These are phyloP conservation scores for Leccinum ochraceum DNA, from an alignment of 768 basidiomycete species.

Conservation along the genomic window DNA sequence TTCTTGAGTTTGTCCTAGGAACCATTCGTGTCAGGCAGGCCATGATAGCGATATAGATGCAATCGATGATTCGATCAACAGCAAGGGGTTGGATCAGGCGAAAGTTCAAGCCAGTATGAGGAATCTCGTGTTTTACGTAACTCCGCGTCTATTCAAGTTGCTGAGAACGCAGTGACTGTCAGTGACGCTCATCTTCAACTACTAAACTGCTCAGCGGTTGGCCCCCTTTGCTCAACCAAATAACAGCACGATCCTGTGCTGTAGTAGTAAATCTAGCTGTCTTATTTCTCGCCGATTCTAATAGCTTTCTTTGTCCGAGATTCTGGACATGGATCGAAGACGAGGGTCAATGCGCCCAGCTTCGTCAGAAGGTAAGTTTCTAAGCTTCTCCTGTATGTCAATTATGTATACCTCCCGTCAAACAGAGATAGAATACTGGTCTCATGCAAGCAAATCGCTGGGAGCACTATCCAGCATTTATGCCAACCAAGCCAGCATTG, in stretches of 20 bases:
- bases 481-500: constrained; percentile 47
- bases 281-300: constrained; percentile 1
- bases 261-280: constrained; percentile 7
- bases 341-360: constrained; percentile 65
- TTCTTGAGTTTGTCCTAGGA: too few species aligned
- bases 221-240: neutral
- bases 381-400: constrained; percentile 19
- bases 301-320: neutral
- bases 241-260: neutral
- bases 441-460: constrained; percentile 63
- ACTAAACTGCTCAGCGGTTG: neutral
- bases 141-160: neutral
- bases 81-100: too few species aligned
- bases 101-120: too few species aligned
- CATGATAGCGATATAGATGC: too few species aligned
- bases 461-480: constrained; percentile 55
- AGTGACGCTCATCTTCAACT: neutral
- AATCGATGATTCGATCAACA: too few species aligned
- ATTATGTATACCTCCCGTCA: constrained; percentile 6
- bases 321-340: constrained; percentile 61
- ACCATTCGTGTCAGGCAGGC: too few species aligned
- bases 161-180: too few species aligned
- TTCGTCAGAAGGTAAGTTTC: constrained; percentile 69
- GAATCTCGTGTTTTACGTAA: neutral
- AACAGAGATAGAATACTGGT: constrained; percentile 77